Evolutionary conservation across 495 filamentous ascomycete genomes (phyloP), one percentile per base, ranked within the genome.

Genomic region (Aspergillus funiculosus): DNA sequence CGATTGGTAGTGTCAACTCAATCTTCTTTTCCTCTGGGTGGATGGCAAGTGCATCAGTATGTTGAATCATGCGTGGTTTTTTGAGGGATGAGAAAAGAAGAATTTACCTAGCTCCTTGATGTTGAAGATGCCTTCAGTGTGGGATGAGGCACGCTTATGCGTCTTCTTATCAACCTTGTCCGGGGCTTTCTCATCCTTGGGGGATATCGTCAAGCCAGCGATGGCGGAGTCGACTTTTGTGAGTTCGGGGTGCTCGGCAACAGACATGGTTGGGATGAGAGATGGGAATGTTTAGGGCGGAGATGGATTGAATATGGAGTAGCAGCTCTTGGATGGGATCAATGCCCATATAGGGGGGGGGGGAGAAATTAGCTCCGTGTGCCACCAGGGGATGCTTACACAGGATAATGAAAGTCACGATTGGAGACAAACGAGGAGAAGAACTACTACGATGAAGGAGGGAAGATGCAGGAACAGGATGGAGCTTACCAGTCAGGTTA

Each of bases 181-280:
- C 13, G 60, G 52, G 28, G 62, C 52, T 37, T 74, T 74, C 56
- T 87, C 81, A 52, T 80, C 78, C 32, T 81, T 76, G 27, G 80
- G 72, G 14, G 80, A 79, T 52, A 79, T 77, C 35, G 83, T 78
- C 58, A 87, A 69, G 61, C 86, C 87, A 59, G 85, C 81, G 56
- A 89, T 77, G 76, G 85, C 86, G 28, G 87, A 90, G 67, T 94
- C 88, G 71, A 92, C 82, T 72, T 89, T 91, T 66, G 77, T 78
- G 58, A 89, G 79, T 52, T 78, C 79, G 63, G 77, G 14, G 25
- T 41, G 39, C 6, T 39, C 39, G 14, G 39, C 25, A 30, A 28
- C 79, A 56, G 81, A 75, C 80, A 85, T 85, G 72, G 42, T 76
- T 66, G 52, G 31, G 30, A 32, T 31, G 25, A 20, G 29, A 36